Percentiles rank a stretch among this genome's conserved stretches.
phyloP scores from a whole-genome alignment of 1,284 basidiomycete genomes.

The Ganoderma sp. region DNA sequence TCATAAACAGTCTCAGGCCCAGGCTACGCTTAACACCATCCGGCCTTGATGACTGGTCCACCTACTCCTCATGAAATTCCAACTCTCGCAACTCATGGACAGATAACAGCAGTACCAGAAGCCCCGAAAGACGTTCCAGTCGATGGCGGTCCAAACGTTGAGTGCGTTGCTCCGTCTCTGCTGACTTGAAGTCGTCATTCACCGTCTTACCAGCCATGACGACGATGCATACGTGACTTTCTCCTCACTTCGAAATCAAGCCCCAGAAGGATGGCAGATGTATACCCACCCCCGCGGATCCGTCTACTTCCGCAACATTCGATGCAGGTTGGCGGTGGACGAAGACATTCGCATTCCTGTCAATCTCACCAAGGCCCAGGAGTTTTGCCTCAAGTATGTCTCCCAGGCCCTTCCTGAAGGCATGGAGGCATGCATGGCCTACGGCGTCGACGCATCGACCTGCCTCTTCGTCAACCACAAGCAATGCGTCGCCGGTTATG shows the following conservation, averaged over 20 bases:
- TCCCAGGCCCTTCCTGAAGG: conserved; percentile 42
- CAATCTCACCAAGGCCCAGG: conserved; percentile 38
- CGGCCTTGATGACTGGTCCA: neutral
- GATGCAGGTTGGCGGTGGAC: conserved; percentile 49
- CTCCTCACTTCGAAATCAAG: conserved; percentile 9
- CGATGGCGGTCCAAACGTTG: neutral
- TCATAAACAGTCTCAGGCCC: neutral
- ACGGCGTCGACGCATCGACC: conserved; percentile 26
- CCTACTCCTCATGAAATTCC: neutral
- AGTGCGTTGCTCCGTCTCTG: neutral
- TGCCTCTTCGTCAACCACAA: conserved; percentile 33
- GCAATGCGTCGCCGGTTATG: conserved; percentile 31
- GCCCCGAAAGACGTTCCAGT: too few species aligned
- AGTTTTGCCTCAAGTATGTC: conserved; percentile 39
- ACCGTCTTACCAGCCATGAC: conserved; percentile 10
- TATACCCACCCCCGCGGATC: conserved; percentile 49
- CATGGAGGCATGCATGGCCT: conserved; percentile 46
- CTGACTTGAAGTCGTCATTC: neutral
- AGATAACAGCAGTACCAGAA: neutral
- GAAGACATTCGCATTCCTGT: conserved; percentile 52
- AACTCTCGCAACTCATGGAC: neutral
- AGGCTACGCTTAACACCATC: neutral
- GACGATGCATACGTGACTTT: conserved; percentile 24
- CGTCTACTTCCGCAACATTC: conserved; percentile 53
- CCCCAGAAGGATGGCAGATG: conserved; percentile 37